phyloP scores from a whole-genome alignment of 129 eudicot genomes.

The Pittosporum tobira region DNA sequence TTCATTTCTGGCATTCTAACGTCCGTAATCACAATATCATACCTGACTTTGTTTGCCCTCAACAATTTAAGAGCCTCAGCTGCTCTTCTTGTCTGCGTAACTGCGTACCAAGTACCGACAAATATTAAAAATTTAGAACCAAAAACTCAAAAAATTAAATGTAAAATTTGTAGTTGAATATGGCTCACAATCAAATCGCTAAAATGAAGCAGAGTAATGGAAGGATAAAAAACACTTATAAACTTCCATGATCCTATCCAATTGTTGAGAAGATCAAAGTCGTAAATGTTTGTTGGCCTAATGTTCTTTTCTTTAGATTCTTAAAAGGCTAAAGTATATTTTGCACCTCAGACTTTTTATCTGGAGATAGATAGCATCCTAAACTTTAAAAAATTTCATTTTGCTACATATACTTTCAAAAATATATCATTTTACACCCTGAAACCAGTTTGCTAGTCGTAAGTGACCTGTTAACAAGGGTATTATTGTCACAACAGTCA shows the following conservation, averaged over 20 bases:
- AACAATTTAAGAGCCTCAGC: constrained; percentile 16
- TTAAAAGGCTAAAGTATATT: not conserved
- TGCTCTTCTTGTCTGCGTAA: constrained; percentile 5
- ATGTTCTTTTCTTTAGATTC: no score
- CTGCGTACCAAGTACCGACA: constrained; percentile 10
- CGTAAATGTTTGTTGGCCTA: no score
- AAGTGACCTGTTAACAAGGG: no score
- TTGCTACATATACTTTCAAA: no score
- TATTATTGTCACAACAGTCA: no score
- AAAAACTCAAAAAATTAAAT: not conserved
- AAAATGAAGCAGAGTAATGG: not conserved
- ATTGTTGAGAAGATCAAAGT: no score
- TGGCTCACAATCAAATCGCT: not conserved
- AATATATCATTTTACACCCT: no score
- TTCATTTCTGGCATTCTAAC: constrained; percentile 22
- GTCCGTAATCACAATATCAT: constrained; percentile 21
- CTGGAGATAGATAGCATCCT: no score
- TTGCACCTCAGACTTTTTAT: no score
- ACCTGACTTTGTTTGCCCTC: constrained; percentile 9
- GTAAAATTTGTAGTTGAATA: not conserved
- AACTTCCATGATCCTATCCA: no score
- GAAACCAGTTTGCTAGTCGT: no score
- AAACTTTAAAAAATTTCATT: no score
- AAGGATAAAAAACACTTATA: not conserved
- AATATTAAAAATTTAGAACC: not conserved